Conservation (phyloP, 2,329 filamentous ascomycete genomes). For the Aulographum hederae region DNA sequence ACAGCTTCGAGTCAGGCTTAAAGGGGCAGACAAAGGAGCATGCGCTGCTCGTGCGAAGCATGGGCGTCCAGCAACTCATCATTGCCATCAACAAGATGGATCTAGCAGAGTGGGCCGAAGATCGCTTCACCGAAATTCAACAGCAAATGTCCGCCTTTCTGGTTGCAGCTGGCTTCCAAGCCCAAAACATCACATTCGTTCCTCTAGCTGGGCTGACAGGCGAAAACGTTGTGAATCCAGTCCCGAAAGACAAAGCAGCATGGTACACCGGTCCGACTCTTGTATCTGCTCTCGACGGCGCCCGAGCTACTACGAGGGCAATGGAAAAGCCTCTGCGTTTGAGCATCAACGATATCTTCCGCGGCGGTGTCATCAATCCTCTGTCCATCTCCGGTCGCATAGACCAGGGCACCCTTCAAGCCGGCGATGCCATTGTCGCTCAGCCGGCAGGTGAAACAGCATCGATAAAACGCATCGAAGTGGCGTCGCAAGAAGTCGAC, state of each 20-base stretch:
- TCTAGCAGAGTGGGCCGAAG: conserved; percentile 63
- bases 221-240: conserved; percentile 48
- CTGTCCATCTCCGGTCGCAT: conserved; percentile 66
- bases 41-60: conserved; percentile 70
- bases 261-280: conserved; percentile 77
- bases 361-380: conserved; percentile 59
- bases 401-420: conserved; percentile 66
- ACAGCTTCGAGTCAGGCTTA: conserved; percentile 83
- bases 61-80: conserved; percentile 75
- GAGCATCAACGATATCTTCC: conserved; percentile 75
- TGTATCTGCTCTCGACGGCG: conserved; percentile 69
- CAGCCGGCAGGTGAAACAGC: conserved; percentile 71
- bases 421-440: conserved; percentile 61
- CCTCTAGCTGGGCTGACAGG: conserved; percentile 81
- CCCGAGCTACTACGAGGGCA: conserved; percentile 51
- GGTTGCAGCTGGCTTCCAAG: conserved; percentile 60
- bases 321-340: conserved; percentile 68
- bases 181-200: conserved; percentile 68
- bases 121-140: conserved; percentile 68
- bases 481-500: conserved; percentile 53
- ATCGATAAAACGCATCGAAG: conserved; percentile 62
- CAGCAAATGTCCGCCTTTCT: conserved; percentile 74
- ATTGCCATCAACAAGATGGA: conserved; percentile 95
- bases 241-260: conserved; percentile 30
- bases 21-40: conserved; percentile 93